Evolutionary conservation across 1,284 basidiomycete species (phyloP), one percentile per base, ranked within the genome.

Genomic region (Cutaneotrichosporon sp.): DNA sequence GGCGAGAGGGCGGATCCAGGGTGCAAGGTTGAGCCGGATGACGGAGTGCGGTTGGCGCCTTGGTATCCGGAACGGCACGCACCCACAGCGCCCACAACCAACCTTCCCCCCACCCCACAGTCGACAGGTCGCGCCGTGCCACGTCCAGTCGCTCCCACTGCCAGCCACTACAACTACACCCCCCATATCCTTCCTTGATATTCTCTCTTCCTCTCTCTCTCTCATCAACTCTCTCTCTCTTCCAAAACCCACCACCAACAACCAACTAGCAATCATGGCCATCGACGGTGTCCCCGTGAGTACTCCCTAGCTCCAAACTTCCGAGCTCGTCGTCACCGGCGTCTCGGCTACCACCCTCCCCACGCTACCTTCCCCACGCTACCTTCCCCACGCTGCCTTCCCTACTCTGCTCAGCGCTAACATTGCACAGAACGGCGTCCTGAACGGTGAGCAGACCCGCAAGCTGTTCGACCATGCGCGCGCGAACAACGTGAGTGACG

Each of bases 391-490:
- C n/a, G n/a, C n/a, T n/a, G n/a, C n/a, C n/a, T n/a, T n/a, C n/a
- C n/a, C n/a, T n/a, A n/a, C n/a, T n/a, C n/a, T n/a, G n/a, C 22
- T 16, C 31, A 46, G 20, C 33, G 46, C 55, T 57, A 33, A 36
- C 61, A 20, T 2, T 11, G 8, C n/a, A 13, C 67, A 92, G 91
- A 83, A 90, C 80, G 92, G 92, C 73, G 92, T 95, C 67, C 80
- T 95, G 72, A 91, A 89, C 69, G 92, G 91, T 80, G 88, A 92
- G 73, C 86, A 94, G 78, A 88, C 90, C 72, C 86, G 89, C 81
- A 91, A 90, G 81, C 83, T 95, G 71, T 92, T 94, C 78, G 87
- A 92, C 74, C 91, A 93, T 80, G 91, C 91, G 36, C 88, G 88
- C 75, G 85, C 88, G 74, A 77, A 94, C 79, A 84, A 92, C 83